phyloP scores from a whole-genome alignment of 306 rosid species.

The Cicer pinnatifidum region DNA sequence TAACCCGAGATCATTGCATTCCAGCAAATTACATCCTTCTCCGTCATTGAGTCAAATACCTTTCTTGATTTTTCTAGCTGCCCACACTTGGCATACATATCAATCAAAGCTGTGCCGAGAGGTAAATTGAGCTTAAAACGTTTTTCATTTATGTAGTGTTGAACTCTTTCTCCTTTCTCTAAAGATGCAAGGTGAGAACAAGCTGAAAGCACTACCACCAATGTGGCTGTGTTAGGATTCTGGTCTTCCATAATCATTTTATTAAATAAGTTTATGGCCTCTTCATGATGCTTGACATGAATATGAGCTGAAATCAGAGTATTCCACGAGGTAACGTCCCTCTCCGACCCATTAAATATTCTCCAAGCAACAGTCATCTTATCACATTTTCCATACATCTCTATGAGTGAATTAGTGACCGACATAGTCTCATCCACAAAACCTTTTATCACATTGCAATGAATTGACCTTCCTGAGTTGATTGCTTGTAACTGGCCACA shows the following conservation, averaged over 20 bases:
- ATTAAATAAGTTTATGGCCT: conserved; percentile 60
- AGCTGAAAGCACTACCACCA: conserved; percentile 61
- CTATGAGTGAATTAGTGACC: conserved; percentile 63
- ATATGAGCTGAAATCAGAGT: conserved; percentile 67
- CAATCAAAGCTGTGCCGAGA: conserved; percentile 71
- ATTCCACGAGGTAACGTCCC: conserved; percentile 70
- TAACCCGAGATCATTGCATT: conserved; percentile 78
- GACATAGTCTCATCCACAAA: conserved; percentile 49
- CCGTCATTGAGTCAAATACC: conserved; percentile 61
- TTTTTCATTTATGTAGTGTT: conserved; percentile 53
- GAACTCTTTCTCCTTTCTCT: conserved; percentile 62
- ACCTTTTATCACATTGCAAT: conserved; percentile 59
- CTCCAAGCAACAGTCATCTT: conserved; percentile 53
- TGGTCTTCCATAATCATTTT: conserved; percentile 57
- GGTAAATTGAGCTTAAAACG: conserved; percentile 58
- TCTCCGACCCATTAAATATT: conserved; percentile 51
- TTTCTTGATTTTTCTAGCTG: conserved; percentile 62
- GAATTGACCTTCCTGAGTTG: conserved; percentile 65
- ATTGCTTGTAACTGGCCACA: conserved; percentile 57
- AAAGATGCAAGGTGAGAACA: conserved; percentile 74
- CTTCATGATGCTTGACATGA: conserved; percentile 50
- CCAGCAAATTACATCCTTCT: conserved; percentile 73
- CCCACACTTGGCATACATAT: conserved; percentile 89
- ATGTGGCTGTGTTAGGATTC: conserved; percentile 64
- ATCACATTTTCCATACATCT: conserved; percentile 78